Conservation (phyloP, 345 rosid genomes). For the Geranium brycei region DNA sequence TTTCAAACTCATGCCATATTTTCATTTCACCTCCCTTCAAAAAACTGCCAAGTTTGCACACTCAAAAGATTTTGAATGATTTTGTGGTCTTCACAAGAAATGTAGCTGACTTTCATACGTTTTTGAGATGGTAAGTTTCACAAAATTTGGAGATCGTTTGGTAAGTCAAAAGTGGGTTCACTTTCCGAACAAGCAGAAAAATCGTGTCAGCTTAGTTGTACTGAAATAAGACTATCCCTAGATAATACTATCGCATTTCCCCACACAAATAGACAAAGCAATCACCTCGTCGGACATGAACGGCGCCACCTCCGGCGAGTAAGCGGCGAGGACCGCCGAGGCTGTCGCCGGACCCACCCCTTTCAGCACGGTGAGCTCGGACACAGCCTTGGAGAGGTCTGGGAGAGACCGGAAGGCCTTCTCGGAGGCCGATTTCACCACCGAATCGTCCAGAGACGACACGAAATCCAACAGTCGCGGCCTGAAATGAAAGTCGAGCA, state of each 20-base stretch:
- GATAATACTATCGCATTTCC: too few relatives aligned
- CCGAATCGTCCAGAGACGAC: slow-evolving; percentile 51
- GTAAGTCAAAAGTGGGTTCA: too few relatives aligned
- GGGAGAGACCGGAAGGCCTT: slow-evolving; percentile 72
- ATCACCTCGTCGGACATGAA: slow-evolving; percentile 87
- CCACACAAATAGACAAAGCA: not conserved
- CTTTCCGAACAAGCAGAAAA: too few relatives aligned
- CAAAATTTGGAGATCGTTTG: too few relatives aligned
- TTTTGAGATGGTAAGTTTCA: too few relatives aligned
- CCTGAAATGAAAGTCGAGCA: slow-evolving; percentile 19
- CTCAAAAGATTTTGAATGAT: too few relatives aligned
- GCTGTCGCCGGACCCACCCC: slow-evolving; percentile 93
- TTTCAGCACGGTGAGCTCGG: slow-evolving; percentile 64
- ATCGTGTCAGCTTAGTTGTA: too few relatives aligned
- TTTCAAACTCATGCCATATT: too few relatives aligned
- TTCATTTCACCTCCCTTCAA: not conserved
- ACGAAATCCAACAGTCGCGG: slow-evolving; percentile 68
- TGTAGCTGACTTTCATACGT: too few relatives aligned
- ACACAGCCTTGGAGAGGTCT: slow-evolving; percentile 51
- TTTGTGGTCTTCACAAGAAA: too few relatives aligned
- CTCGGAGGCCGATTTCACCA: slow-evolving; percentile 54
- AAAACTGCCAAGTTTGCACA: not conserved
- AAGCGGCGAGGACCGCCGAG: slow-evolving; percentile 80
- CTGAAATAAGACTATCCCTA: too few relatives aligned
- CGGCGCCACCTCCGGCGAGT: slow-evolving; percentile 62